Base-by-base conservation (phyloP, 1,284 basidiomycete genomes). In the Agaricales sp. region DNA sequence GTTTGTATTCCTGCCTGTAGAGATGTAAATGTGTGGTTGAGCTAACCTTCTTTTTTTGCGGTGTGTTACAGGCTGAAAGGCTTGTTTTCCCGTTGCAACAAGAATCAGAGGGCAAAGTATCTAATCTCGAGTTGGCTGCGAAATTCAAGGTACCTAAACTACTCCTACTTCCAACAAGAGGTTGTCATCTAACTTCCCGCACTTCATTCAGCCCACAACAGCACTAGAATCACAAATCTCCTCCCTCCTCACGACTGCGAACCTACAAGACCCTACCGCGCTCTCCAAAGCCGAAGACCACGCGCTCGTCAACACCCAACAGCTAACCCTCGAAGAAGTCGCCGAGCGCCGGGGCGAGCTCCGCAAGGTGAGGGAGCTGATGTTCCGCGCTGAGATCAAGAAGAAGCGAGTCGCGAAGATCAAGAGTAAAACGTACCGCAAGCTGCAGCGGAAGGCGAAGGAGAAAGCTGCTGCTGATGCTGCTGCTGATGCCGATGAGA, bases 361-460 rank as follows among this genome's bases (percentile, higher is more conserved):
- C 13, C 78, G 89, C 14, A 78, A 82, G 59, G 92, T 92, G 78
- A 82, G 95, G 24, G 93, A 97, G 58, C 74, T 98, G 45, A 88
- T 94, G 74, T 97, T 96, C 70, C 82, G 94, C 2, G 92, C 91
- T 0, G 94, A 99, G 59, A 73, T 82, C 35, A 95, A 95, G 63
- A 91, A 92, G 8, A 91, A 89, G 60, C 81, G 94, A 11, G 75
- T 96, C 6, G 81, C 86, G 37, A 98, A 96, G 69, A 98, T 99
- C 69, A 98, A 99, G 74, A 89, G 84, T 65, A 97, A 95, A 67
- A 82, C 91, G 2, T 98, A 92, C 63, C 75, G 93, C 35, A 86
- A 88, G 57, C 76, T 98, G 45, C 82, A 83, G 59, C 77, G 91
- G 63, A 91, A 89, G 64, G 84, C 82, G 64, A 77, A 71, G 55